phyloP scores from a whole-genome alignment of 257 asterid species.

The Scutellaria galericulata region DNA sequence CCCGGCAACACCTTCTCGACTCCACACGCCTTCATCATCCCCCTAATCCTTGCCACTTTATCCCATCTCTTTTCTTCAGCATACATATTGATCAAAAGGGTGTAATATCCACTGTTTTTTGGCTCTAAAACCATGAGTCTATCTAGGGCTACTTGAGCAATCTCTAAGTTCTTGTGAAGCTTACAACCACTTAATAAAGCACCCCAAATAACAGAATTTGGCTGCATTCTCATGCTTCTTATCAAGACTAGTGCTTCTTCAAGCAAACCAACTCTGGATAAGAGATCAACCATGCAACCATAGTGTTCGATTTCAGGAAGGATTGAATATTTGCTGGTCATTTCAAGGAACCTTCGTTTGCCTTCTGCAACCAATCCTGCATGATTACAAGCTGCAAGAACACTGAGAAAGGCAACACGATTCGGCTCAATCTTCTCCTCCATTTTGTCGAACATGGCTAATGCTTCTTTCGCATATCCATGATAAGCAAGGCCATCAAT shows the following conservation, averaged over 20 bases:
- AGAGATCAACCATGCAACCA: conserved; percentile 85
- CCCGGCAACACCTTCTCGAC: conserved; percentile 70
- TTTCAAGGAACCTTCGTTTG: conserved; percentile 52
- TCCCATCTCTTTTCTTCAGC: conserved; percentile 78
- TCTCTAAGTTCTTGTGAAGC: conserved; percentile 69
- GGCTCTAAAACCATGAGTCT: conserved; percentile 66
- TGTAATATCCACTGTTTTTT: conserved; percentile 59
- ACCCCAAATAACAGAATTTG: conserved; percentile 80
- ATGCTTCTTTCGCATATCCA: conserved; percentile 67
- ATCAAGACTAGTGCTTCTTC: conserved; percentile 77
- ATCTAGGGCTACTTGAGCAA: conserved; percentile 66
- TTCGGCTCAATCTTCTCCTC: conserved; percentile 68
- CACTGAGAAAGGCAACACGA: conserved; percentile 66
- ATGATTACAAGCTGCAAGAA: conserved; percentile 80
- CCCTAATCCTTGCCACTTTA: conserved; percentile 63
- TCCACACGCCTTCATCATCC: conserved; percentile 59
- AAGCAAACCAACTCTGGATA: conserved; percentile 72
- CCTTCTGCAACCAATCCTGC: conserved; percentile 82
- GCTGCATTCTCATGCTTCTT: conserved; percentile 67
- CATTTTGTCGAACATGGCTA: conserved; percentile 57
- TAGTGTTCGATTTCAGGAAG: conserved; percentile 74
- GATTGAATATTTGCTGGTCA: conserved; percentile 52
- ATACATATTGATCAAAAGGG: conserved; percentile 66
- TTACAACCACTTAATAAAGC: conserved; percentile 78
- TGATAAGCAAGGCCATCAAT: conserved; percentile 81